These are phyloP conservation scores for Saccharata proteae DNA, from an alignment of 2,329 filamentous ascomycete species.

Conservation along the genomic window DNA sequence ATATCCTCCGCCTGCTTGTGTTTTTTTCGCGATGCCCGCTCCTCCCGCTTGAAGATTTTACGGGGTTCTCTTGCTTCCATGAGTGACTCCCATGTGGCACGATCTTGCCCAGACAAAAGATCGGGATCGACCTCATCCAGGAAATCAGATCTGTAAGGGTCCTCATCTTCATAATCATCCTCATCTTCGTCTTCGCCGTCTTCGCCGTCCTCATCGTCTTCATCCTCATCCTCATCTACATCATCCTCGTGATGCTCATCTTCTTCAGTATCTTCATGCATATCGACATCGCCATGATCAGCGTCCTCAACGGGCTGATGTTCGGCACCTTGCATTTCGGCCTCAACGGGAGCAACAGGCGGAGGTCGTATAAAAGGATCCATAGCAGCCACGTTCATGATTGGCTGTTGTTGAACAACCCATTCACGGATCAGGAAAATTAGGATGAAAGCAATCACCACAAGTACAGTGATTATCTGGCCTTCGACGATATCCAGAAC, in stretches of 20 bases:
- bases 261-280: conserved; percentile 13
- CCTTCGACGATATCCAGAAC: conserved; percentile 80
- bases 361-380: conserved; percentile 15
- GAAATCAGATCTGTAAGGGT: too few species aligned
- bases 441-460: conserved; percentile 91
- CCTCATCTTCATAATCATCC: too few species aligned
- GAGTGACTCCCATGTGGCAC: too few species aligned
- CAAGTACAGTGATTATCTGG: conserved; percentile 81
- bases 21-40: too few species aligned
- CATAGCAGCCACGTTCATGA: conserved; percentile 59
- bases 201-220: conserved; percentile 5
- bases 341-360: conserved; percentile 13
- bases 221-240: conserved; percentile 11
- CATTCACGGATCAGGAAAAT: conserved; percentile 94
- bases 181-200: too few species aligned
- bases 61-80: too few species aligned
- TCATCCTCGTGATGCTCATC: conserved; percentile 13
- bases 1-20: too few species aligned
- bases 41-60: too few species aligned
- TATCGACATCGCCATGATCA: conserved; percentile 4
- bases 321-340: conserved; percentile 8
- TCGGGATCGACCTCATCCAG: too few species aligned
- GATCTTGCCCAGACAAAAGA: too few species aligned
- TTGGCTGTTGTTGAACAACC: conserved; percentile 94
- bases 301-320: conserved; percentile 13